Evolutionary conservation across 768 basidiomycete species (phyloP), one percentile per base, ranked within the genome.

Genomic region (Lactarius psammicola): DNA sequence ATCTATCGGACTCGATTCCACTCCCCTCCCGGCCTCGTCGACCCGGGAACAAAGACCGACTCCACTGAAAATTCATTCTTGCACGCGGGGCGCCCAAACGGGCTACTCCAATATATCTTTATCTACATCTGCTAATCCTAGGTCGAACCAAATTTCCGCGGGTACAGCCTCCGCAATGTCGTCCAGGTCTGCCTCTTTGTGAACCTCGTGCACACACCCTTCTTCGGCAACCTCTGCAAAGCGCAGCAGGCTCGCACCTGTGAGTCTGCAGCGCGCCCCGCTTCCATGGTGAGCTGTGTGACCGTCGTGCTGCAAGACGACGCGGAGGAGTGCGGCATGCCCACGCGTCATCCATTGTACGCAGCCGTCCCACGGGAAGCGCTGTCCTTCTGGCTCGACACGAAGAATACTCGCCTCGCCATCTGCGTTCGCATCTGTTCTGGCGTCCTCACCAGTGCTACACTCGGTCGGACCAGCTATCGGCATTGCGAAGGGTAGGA

Each of bases 231-330:
- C 11, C 54, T 31, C 51, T 18, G 40, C 57, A 17, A 23, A 33
- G 26, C 33, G 18, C 17, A 60, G 34, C 31, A 31, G 61, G 62
- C 70, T 68, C 62, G 42, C 26, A 53, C 59, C 40, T 59, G 34
- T 60, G 38, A 36, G 55, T 30, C 60, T 66, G 55, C 69, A 69
- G 57, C 23, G 23, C 54, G 33, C 66, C 59, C 31, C 31, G 20
- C 51, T 28, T 15, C 17, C 28, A 17, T 9, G 26, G 11, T 4
- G n/a, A 2, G 15, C 18, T 3, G 53, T 54, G 30, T 38, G 17
- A 23, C 7, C n/a, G n/a, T 57, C 56, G 34, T 57, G 56, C 34
- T 57, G 56, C 56, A 31, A 34, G 56, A 36, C n/a, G n/a, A 38
- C 56, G 34, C 56, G 33, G 17, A 57, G 34, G n/a, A 20, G 56